Percentiles rank a stretch among this genome's conserved stretches.
These are phyloP conservation scores for Musa schizocarpa DNA, from an alignment of 176 grass and related monocot species.

Conservation along the genomic window DNA sequence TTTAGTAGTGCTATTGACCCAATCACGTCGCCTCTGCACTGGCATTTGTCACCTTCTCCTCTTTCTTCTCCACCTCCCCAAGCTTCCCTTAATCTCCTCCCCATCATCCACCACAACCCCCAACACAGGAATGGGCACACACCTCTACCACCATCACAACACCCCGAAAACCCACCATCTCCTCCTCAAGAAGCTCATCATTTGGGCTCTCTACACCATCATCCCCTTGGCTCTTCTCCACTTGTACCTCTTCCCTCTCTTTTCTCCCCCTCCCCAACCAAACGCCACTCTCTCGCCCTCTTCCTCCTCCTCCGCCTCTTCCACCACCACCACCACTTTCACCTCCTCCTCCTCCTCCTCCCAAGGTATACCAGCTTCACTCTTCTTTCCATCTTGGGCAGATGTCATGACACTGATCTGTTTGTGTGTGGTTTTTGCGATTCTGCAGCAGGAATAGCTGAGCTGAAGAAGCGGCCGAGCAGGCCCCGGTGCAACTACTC, in stretches of 20 bases:
- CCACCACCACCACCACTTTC: conserved; percentile 1
- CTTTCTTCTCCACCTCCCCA: neutral
- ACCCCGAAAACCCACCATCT: conserved; percentile 14
- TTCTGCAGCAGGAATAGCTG: neutral
- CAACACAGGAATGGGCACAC: conserved; percentile 32
- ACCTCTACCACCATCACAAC: conserved; percentile 16
- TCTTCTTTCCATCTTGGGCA: neutral
- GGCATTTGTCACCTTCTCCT: neutral
- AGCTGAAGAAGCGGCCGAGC: neutral
- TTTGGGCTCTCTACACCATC: conserved; percentile 42
- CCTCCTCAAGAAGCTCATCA: conserved; percentile 33
- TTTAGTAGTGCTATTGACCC: too few species aligned
- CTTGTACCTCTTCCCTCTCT: conserved; percentile 24
- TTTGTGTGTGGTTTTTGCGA: neutral
- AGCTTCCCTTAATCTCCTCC: neutral
- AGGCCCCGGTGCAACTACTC: conserved; percentile 45
- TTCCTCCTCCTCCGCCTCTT: conserved; percentile 28
- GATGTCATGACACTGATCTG: conserved; percentile 1
- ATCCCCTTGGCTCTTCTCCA: conserved; percentile 56
- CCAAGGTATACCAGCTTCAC: neutral
- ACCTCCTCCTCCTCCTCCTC: neutral
- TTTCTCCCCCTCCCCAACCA: neutral
- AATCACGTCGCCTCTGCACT: neutral
- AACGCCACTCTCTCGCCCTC: neutral
- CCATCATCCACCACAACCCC: neutral